Base-by-base conservation (phyloP, 2,329 filamentous ascomycete genomes). In the Aspergillus sp. region DNA sequence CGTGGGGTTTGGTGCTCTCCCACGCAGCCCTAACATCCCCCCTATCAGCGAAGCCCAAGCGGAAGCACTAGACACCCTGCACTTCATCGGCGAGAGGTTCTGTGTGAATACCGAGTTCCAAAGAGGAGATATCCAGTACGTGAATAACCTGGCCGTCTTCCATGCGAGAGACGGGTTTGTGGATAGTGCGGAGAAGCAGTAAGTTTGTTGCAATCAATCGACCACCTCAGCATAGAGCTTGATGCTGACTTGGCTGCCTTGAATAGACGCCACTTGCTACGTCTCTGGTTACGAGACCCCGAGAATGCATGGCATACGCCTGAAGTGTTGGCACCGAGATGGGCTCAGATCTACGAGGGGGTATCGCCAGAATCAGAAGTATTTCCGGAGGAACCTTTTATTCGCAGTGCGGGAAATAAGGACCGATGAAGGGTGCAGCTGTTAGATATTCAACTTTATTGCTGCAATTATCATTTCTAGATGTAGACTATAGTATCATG, bases 131-230 rank as follows among this genome's bases (percentile, higher is more conserved):
- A 71, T 83, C 15, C 80, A 81, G 63, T 82, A 78, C 54, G 72
- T 77, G n/a, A 83, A 83, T 62, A 83, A 83, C 40, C 53, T 83
- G 9, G 74, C 72, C 19, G 75, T 82, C 27, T 80, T 83, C 61
- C 80, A 83, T 69, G 78, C 79, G 1, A 69, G 81, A 3, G 76
- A 80, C 58, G 76, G 72, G 1, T 83, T 82, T 51, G 72, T 50
- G 21, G 75, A 82, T 64, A 68, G 60, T 1, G 60, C 64, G 2
- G 68, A 67, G 2, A 70, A 76, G 56, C 70, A 77, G 74, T 77
- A 61, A 66, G 74, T 68, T 15, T n/a, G 9, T 15, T 39, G 2
- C 14, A 23, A 23, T 46, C 6, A 45, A 14, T 17, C 23, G 23
- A 7, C 23, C 23, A 25, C 6, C 23, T 25, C 23, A 25, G 23